These are phyloP conservation scores for Singerocomus rubriflavus DNA, from an alignment of 1,284 basidiomycete genomes.

Conservation along the genomic window DNA sequence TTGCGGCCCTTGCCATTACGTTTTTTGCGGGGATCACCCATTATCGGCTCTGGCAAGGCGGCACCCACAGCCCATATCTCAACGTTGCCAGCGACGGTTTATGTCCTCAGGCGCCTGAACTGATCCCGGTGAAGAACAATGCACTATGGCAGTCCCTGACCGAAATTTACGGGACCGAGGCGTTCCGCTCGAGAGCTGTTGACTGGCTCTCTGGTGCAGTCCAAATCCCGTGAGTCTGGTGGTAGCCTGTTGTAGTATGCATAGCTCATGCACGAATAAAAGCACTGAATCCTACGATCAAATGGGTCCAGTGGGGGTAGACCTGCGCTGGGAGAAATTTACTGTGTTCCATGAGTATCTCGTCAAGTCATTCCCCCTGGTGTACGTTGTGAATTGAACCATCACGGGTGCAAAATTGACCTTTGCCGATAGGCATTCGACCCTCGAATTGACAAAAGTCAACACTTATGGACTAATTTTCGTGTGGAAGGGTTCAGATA, in stretches of 20 bases:
- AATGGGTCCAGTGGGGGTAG: slow-evolving; percentile 41
- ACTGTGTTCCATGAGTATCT: slow-evolving; percentile 44
- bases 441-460: slow-evolving; percentile 52
- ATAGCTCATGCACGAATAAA: slow-evolving; percentile 1
- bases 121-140: slow-evolving; percentile 28
- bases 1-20: slow-evolving; percentile 20
- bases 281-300: slow-evolving; percentile 41
- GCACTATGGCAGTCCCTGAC: slow-evolving; percentile 27
- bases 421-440: slow-evolving; percentile 42
- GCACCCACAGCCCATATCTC: neutral
- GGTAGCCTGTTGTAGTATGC: neutral
- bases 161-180: slow-evolving; percentile 28
- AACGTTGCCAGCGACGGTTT: slow-evolving; percentile 2
- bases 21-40: slow-evolving; percentile 8
- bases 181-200: slow-evolving; percentile 33
- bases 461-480: slow-evolving; percentile 66
- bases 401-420: neutral
- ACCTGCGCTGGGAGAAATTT: slow-evolving; percentile 47
- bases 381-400: slow-evolving; percentile 29
- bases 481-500: slow-evolving; percentile 57
- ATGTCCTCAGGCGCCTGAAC: slow-evolving; percentile 30
- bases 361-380: slow-evolving; percentile 37
- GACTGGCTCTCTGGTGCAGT: slow-evolving; percentile 38
- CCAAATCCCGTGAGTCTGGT: slow-evolving; percentile 31
- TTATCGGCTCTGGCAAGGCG: slow-evolving; percentile 7